Evolutionary conservation across 352 stramenopile species (phyloP), one percentile per base, ranked within the genome.

Genomic region (Globisporangium alternatum): DNA sequence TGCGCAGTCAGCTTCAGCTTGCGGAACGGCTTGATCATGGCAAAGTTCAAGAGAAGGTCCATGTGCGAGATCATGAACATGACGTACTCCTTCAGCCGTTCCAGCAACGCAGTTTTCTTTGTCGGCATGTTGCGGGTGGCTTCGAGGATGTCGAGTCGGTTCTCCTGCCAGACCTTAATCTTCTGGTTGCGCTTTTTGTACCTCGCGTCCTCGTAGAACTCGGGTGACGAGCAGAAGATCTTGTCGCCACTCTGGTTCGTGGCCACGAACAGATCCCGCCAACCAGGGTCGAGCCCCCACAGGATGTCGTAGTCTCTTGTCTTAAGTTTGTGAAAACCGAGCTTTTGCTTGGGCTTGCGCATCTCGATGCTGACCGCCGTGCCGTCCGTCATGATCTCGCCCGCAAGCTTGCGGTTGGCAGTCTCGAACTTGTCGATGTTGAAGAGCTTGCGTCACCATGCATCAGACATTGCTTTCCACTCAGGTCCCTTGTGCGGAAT

Each of bases 391-490:
- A 64, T 3, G 25, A 68, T 64, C 41, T 68, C 44, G 2, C 63
- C 55, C 0, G 35, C 63, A 45, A 68, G 60, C 47, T 60, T 68
- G 0, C 56, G 33, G 2, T 53, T 64, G 0, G 33, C 17, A n/a
- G 55, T 68, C 17, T 68, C 63, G n/a, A 68, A 64, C 35, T 48
- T 64, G 22, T 52, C 45, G 35, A 73, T 62, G 6, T 66, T 53
- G 39, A 69, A 73, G n/a, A 67, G 51, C 0, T 15, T 5, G 6
- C 55, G 33, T 54, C 62, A 68, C 13, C 30, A 64, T 1, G 12
- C 7, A 15, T 63, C 56, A 0, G 33, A 1, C 0, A 30, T 28
- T 31, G 22, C 33, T 7, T 52, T 64, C 55, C 62, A 64, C 2
- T 49, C 10, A 2, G 17, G 0, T 43, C 33, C 44, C 33, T 31